Conservation (phyloP, 2,329 filamentous ascomycete species). For the Diaporthe citri region DNA sequence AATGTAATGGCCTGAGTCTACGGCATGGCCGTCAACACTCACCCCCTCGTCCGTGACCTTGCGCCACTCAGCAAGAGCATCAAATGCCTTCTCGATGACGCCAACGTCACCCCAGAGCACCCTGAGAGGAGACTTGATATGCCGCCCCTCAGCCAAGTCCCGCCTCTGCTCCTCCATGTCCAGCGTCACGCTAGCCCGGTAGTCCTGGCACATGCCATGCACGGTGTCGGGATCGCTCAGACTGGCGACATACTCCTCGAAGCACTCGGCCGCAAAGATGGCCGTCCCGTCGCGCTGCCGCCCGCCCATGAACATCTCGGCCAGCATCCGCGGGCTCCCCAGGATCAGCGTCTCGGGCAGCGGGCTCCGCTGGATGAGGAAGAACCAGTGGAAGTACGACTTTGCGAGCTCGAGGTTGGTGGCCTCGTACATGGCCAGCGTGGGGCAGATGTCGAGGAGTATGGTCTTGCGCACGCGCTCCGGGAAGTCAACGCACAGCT, state of each 20-base stretch:
- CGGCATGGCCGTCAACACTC: slow-evolving; percentile 53
- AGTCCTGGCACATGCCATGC: slow-evolving; percentile 67
- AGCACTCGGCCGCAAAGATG: slow-evolving; percentile 51
- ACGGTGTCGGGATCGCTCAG: slow-evolving; percentile 57
- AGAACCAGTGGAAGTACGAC: slow-evolving; percentile 71
- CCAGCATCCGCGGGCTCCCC: slow-evolving; percentile 53
- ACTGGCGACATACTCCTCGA: slow-evolving; percentile 56
- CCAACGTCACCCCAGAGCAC: slow-evolving; percentile 64
- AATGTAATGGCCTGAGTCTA: slow-evolving; percentile 63
- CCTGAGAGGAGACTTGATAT: slow-evolving; percentile 60
- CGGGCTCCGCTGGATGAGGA: slow-evolving; percentile 65
- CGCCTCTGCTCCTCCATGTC: slow-evolving; percentile 64
- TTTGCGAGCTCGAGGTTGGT: slow-evolving; percentile 58
- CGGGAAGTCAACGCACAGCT: slow-evolving; percentile 62
- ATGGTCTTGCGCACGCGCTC: slow-evolving; percentile 56
- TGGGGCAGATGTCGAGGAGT: slow-evolving; percentile 67
- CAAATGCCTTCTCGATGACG: slow-evolving; percentile 62
- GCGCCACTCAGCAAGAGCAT: slow-evolving; percentile 64
- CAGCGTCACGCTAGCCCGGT: slow-evolving; percentile 63
- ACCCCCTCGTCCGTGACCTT: slow-evolving; percentile 55
- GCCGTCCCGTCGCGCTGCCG: slow-evolving; percentile 51
- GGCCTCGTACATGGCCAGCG: slow-evolving; percentile 64
- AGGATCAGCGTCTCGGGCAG: slow-evolving; percentile 64
- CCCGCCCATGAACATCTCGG: slow-evolving; percentile 57
- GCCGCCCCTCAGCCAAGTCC: slow-evolving; percentile 57